phyloP scores from a whole-genome alignment of 202 grass and related monocot species.

The Bolboschoenoplectus hybrid region DNA sequence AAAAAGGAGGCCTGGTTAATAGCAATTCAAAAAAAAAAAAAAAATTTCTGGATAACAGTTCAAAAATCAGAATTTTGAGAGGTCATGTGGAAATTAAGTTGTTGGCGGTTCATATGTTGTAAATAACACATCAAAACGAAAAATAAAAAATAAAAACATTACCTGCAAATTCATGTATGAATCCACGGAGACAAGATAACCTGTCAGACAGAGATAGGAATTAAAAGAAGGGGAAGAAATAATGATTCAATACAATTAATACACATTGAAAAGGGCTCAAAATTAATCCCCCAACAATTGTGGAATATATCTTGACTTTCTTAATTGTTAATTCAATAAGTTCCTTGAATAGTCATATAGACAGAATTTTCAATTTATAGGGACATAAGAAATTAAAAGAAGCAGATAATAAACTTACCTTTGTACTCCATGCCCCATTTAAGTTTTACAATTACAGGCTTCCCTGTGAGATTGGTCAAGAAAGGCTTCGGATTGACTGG shows the following conservation, averaged over 20 bases:
- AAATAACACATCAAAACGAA: neutral
- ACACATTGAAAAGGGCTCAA: neutral
- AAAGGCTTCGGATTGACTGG: constrained; percentile 98
- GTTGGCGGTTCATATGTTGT: neutral
- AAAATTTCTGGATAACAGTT: neutral
- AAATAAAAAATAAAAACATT: constrained; percentile 14
- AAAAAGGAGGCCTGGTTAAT: neutral
- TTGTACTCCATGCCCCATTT: constrained; percentile 99
- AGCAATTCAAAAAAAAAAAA: neutral
- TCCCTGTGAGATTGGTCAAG: constrained; percentile 93
- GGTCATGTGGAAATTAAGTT: neutral
- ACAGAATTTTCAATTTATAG: neutral
- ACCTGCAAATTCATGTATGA: constrained; percentile 95
- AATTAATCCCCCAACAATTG: neutral
- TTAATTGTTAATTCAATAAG: too few relatives aligned
- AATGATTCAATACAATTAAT: neutral
- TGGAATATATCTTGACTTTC: neutral
- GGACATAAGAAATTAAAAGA: neutral
- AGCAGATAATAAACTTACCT: constrained; percentile 51
- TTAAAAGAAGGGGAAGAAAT: neutral
- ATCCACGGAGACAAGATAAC: constrained; percentile 85
- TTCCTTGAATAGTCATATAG: neutral
- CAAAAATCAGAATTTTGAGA: neutral
- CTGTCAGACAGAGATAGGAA: constrained; percentile 37
- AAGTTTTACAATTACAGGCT: constrained; percentile 87